Evolutionary conservation across 495 filamentous ascomycete genomes (phyloP), one percentile per base, ranked within the genome.

Genomic region (Bathelium albidoporum): DNA sequence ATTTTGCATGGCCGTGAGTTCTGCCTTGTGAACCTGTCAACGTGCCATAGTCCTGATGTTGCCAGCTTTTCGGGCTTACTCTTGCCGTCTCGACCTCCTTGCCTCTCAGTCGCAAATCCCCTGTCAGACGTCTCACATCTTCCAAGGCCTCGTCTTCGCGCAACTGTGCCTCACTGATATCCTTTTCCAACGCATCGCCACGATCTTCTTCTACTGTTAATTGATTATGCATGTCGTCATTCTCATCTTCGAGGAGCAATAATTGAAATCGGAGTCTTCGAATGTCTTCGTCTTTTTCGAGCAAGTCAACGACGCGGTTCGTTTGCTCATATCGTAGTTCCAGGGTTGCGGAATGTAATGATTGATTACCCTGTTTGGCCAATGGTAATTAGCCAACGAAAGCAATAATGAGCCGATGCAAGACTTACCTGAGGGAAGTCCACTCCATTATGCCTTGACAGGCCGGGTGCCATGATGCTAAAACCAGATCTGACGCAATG

Each of bases 191-290:
- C 28, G 67, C 71, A 60, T 79, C 75, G 18, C 82, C 70, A 43
- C 80, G 79, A 60, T 79, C 76, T 59, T 84, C 78, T 59, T 78
- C 76, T 60, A 85, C 75, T 22, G 78, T 72, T 29, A 95, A 74
- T 66, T 85, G 80, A 32, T 80, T 78, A 62, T 85, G 83, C 49
- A 87, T 73, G 18, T 78, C 75, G 58, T 89, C 84, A 64, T 87
- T 87, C 61, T 96, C 88, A 64, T 90, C 84, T 60, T 87, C 80
- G 32, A 89, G 77, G 36, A 93, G 68, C 20, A 91, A 72, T 58
- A 85, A 77, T 53, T 88, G 82, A 65, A 93, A 76, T 59, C 83
- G 81, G 43, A 86, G 69, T 64, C 83, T 76, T 11, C 91, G 83
- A 28, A 79, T 76, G 60, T 81, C 82, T 72, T 96, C 91, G 41